These are phyloP conservation scores for Diaporthe longicolla DNA, from an alignment of 2,329 filamentous ascomycete genomes.

Conservation along the genomic window DNA sequence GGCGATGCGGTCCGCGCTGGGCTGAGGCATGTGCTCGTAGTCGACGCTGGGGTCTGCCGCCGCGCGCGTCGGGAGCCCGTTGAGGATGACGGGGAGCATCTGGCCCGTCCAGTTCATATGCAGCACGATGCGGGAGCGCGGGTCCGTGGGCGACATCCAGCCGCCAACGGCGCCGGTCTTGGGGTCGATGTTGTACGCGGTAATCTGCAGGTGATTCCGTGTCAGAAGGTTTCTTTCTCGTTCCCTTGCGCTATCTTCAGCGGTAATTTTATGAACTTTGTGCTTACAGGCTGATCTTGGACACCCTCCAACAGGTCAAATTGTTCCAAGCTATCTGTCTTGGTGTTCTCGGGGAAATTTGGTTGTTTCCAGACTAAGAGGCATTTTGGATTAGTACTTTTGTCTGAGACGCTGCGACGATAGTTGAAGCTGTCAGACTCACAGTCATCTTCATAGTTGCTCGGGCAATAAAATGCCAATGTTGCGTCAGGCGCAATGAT, in stretches of 20 bases:
- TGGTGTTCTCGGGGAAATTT: constrained; percentile 6
- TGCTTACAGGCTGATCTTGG: not conserved
- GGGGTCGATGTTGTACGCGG: constrained; percentile 2
- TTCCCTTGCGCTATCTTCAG: not conserved
- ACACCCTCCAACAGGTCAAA: constrained; percentile 22
- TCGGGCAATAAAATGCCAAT: constrained; percentile 58
- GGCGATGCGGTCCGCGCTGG: constrained; percentile 36
- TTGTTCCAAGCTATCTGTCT: not conserved
- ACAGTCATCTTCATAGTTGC: constrained; percentile 41
- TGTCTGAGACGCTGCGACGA: not conserved
- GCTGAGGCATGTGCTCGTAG: constrained; percentile 43
- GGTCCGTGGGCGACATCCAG: constrained; percentile 47
- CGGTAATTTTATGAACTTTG: not conserved
- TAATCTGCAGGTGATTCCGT: not conserved
- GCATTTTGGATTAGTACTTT: not conserved
- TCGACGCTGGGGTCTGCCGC: constrained; percentile 32
- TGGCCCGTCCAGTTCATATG: constrained; percentile 60
- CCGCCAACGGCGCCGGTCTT: constrained; percentile 63
- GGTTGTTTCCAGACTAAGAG: constrained; percentile 37
- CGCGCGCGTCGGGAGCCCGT: constrained; percentile 21
- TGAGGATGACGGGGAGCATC: constrained; percentile 48
- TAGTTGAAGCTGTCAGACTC: not conserved
- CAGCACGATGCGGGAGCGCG: constrained; percentile 54
- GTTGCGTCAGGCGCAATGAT: constrained; percentile 57
- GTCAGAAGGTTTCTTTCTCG: not conserved